Conservation (phyloP, 805 yeast genomes). For the Kluyveromyces lactis region DNA sequence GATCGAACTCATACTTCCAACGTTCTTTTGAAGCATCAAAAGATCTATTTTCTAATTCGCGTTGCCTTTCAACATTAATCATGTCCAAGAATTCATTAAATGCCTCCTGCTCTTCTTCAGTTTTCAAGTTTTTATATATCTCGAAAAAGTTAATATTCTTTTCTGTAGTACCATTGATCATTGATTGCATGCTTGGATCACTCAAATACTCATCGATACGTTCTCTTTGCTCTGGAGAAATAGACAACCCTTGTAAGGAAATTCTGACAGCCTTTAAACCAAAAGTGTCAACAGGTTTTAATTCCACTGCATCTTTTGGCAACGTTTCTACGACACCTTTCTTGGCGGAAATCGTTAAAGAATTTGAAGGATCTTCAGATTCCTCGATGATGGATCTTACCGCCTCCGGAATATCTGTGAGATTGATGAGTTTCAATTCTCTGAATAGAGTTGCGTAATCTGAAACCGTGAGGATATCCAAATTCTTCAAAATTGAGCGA, state of each 20-base stretch:
- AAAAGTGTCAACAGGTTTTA: constrained; percentile 63
- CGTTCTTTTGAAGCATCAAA: constrained; percentile 78
- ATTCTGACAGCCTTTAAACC: constrained; percentile 76
- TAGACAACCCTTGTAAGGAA: constrained; percentile 47
- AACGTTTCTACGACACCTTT: constrained; percentile 33
- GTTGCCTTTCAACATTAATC: constrained; percentile 70
- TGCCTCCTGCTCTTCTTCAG: constrained; percentile 37
- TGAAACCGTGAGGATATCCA: constrained; percentile 21
- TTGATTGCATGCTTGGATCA: constrained; percentile 29
- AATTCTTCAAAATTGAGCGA: constrained; percentile 16
- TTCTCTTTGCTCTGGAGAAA: constrained; percentile 22
- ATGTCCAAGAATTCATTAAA: constrained; percentile 64
- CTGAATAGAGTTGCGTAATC: constrained; percentile 32
- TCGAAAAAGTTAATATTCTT: constrained; percentile 53
- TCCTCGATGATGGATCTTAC: constrained; percentile 15
- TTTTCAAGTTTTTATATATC: constrained; percentile 46
- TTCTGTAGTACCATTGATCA: constrained; percentile 19
- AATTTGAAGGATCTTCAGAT: background rate
- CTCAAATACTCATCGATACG: constrained; percentile 30
- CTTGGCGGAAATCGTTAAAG: constrained; percentile 1
- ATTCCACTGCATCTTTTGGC: constrained; percentile 44
- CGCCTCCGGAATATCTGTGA: constrained; percentile 20
- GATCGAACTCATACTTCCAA: constrained; percentile 81
- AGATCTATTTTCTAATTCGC: constrained; percentile 63
- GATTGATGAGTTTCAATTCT: constrained; percentile 26